Base-by-base conservation (phyloP, 2,329 filamentous ascomycete genomes). In the Botryosphaeria dothidea region DNA sequence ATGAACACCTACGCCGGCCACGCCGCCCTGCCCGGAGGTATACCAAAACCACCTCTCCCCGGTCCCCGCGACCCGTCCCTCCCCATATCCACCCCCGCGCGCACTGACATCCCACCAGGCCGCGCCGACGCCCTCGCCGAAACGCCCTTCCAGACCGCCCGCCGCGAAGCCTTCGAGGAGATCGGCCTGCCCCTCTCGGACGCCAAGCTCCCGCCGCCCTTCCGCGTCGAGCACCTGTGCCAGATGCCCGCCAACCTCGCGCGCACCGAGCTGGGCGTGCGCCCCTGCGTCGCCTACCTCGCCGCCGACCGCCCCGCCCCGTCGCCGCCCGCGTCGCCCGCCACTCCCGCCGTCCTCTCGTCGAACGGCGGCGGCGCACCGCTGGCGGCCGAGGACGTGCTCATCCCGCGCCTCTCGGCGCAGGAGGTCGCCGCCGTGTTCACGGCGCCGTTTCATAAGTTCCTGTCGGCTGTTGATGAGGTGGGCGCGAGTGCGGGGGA, bases 341-440 rank as follows among this genome's bases (percentile, higher is more conserved):
- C 31, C 8, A 17, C 25, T 11, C 54, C 34, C 48, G 3, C 49
- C 51, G 5, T 48, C 31, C 23, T 51, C 56, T 21, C 36, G 38
- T 25, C 66, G 19, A 23, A 66, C 67, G 9, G 11, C 29, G 17
- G 13, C 41, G 88, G 87, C 2, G 21, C 34, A 70, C 75, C 15
- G 38, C 43, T 21, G 1, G 21, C 58, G 17, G 65, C 54, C 23
- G 91, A 91, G 73, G 88, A 90, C 69, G 86, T 83, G 67, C 85
- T 93, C 78, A 92, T 92, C 66, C 93, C 94, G 0, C 85, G 88
- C 43, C 84, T 97, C 11, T 92, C 97, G 78, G 91, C 93, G 1
- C 90, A 91, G 69, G 94, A 98, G 78, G 94, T 98, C 1, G 93
- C 93, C 1, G 93, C 93, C 49, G 92, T 98, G 36, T 98, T 98